Percentiles rank a stretch among this genome's conserved stretches.
These are phyloP conservation scores for Sarocladium strictum DNA, from an alignment of 2,329 filamentous ascomycete species.

Conservation along the genomic window DNA sequence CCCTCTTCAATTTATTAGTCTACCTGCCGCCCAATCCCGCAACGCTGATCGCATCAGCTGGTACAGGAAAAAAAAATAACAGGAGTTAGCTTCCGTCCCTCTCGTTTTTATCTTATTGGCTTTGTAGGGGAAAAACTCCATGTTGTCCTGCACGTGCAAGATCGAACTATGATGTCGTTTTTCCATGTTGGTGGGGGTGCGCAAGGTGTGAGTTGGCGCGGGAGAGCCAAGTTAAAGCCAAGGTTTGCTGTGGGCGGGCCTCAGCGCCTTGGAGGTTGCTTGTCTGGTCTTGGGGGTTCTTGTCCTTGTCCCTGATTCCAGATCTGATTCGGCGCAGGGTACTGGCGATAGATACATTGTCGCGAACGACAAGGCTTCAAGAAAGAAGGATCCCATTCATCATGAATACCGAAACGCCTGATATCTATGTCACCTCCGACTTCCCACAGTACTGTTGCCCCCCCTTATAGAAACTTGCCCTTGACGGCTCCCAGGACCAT, in stretches of 20 bases:
- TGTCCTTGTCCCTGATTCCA: no score
- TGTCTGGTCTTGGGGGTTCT: neutral
- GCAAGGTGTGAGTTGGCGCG: neutral
- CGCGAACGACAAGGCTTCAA: no score
- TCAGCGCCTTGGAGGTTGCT: neutral
- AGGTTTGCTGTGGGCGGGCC: neutral
- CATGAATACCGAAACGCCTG: slow-evolving; percentile 1
- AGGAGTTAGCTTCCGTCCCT: no score
- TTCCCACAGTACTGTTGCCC: neutral
- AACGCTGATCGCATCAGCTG: slow-evolving; percentile 1
- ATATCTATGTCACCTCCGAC: neutral
- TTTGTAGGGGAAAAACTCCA: neutral
- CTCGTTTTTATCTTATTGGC: no score
- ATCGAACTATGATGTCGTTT: slow-evolving; percentile 2
- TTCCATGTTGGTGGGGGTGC: neutral
- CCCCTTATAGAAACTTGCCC: slow-evolving; percentile 44
- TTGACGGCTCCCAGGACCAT: slow-evolving; percentile 66
- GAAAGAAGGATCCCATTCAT: neutral
- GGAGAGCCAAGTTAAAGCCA: slow-evolving; percentile 3
- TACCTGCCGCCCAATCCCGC: slow-evolving; percentile 1
- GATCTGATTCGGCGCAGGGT: no score
- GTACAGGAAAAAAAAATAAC: no score
- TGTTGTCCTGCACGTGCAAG: neutral
- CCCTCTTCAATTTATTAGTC: no score
- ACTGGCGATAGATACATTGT: no score